Conservation (phyloP, 2,329 filamentous ascomycete species). For the Aspergillus ochraceoroseus region DNA sequence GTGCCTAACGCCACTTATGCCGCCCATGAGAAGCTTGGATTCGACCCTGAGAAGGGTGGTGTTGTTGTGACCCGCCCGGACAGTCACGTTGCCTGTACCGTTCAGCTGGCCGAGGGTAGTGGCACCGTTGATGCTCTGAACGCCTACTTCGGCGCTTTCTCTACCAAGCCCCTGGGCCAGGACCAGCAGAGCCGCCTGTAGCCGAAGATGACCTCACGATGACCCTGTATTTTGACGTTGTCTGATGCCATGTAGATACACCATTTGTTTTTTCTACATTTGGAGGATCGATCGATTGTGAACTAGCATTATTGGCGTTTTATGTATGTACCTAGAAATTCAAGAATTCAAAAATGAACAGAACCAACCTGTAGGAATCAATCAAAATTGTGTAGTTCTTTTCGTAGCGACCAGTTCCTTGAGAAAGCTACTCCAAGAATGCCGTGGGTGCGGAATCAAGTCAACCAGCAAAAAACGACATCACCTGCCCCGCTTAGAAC, state of each 20-base stretch:
- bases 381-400: no score
- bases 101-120: conserved; percentile 66
- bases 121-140: conserved; percentile 79
- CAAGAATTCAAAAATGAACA: neutral
- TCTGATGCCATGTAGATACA: conserved; percentile 10
- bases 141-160: conserved; percentile 72
- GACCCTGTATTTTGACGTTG: conserved; percentile 13
- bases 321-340: conserved; percentile 11
- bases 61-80: conserved; percentile 82
- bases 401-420: no score
- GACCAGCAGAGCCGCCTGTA: conserved; percentile 36
- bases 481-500: conserved; percentile 17
- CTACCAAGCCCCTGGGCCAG: conserved; percentile 51
- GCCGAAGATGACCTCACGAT: conserved; percentile 9
- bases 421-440: no score
- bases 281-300: conserved; percentile 5
- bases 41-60: conserved; percentile 67
- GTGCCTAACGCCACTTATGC: conserved; percentile 66
- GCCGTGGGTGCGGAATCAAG: neutral
- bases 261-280: neutral
- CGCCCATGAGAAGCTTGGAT: conserved; percentile 81
- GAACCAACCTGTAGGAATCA: no score
- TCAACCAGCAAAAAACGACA: conserved; percentile 1
- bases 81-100: conserved; percentile 76
- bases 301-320: conserved; percentile 14